These are phyloP conservation scores for Phoma sp. DNA, from an alignment of 2,329 filamentous ascomycete genomes.

Conservation along the genomic window DNA sequence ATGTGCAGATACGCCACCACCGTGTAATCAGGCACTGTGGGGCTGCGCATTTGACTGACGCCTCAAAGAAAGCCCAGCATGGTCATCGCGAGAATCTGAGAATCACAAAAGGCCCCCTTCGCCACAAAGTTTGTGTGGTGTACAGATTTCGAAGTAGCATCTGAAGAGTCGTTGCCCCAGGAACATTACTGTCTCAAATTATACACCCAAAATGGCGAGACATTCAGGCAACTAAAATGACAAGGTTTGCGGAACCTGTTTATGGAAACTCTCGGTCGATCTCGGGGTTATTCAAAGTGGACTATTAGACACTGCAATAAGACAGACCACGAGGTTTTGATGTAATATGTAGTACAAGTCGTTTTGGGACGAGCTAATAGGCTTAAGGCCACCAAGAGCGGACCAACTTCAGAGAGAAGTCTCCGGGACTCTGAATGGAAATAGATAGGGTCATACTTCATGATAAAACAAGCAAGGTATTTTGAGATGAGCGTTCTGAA, in stretches of 20 bases:
- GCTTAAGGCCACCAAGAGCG: neutral
- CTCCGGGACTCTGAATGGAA: neutral
- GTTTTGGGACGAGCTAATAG: neutral
- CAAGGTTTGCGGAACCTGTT: neutral
- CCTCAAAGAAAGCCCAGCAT: no score
- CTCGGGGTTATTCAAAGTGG: neutral
- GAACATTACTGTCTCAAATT: conserved; percentile 2
- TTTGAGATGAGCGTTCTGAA: no score
- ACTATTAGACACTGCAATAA: neutral
- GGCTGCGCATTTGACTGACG: no score
- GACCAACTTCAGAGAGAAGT: neutral
- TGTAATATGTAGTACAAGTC: neutral
- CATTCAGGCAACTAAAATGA: conserved; percentile 1
- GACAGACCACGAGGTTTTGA: neutral
- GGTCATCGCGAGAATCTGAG: no score
- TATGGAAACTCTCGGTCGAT: neutral
- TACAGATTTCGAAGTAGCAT: neutral
- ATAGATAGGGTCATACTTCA: neutral
- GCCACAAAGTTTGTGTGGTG: neutral
- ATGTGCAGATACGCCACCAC: no score
- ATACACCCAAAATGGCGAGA: neutral
- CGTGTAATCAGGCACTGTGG: no score
- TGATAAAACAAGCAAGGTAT: neutral
- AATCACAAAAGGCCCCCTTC: no score
- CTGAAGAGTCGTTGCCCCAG: neutral